Percentiles rank a stretch among this genome's conserved stretches.
phyloP scores from a whole-genome alignment of 345 rosid genomes.

The Syzygium aromaticum region DNA sequence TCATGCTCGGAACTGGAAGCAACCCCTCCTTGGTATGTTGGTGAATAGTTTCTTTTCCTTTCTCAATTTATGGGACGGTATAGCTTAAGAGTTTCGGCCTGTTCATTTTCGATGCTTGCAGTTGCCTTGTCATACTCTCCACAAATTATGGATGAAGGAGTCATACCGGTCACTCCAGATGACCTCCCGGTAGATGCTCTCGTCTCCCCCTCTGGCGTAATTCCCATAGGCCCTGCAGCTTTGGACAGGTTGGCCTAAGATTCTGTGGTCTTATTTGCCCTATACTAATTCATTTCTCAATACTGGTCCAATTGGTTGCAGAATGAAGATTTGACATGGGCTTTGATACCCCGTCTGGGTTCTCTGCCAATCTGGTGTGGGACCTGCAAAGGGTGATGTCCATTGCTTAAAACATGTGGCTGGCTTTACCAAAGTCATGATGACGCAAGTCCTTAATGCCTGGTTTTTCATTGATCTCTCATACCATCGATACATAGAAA shows the following conservation, averaged over 20 bases:
- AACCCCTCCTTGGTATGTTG: conserved; percentile 62
- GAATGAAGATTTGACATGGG: conserved; percentile 23
- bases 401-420: background rate
- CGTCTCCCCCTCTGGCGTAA: conserved; percentile 64
- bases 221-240: conserved; percentile 53
- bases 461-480: background rate
- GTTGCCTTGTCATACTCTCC: conserved; percentile 85
- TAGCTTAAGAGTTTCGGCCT: background rate
- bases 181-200: conserved; percentile 74
- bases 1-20: conserved; percentile 55
- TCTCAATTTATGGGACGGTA: background rate
- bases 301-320: background rate
- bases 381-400: background rate
- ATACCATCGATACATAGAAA: background rate
- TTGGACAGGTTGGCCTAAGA: conserved; percentile 35
- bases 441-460: background rate
- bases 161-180: conserved; percentile 46
- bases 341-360: background rate
- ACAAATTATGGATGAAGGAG: conserved; percentile 72
- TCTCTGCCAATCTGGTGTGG: background rate
- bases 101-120: conserved; percentile 17
- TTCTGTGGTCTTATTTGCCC: background rate
- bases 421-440: background rate
- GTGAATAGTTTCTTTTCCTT: background rate
- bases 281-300: background rate